Conservation (phyloP, 441 rosid species). For the Daphne laureola region DNA sequence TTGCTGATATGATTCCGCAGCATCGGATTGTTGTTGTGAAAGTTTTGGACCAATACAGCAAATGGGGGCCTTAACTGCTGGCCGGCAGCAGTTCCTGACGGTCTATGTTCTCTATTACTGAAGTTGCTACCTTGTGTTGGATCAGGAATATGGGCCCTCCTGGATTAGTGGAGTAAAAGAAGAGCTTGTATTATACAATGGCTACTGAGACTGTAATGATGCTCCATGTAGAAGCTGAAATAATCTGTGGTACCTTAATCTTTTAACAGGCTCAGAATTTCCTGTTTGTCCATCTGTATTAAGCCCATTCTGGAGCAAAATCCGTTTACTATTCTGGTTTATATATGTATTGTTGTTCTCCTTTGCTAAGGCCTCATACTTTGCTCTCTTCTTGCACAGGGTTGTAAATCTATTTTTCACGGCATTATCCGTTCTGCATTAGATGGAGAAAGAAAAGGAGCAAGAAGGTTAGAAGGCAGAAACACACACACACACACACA, state of each 20-base stretch:
- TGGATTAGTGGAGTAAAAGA: conserved; percentile 18
- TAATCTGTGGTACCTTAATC: conserved; percentile 40
- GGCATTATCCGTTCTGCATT: conserved; percentile 92
- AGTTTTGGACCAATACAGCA: conserved; percentile 51
- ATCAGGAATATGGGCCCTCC: conserved; percentile 64
- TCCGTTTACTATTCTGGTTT: conserved; percentile 67
- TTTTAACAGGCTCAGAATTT: conserved; percentile 45
- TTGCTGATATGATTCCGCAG: conserved; percentile 26
- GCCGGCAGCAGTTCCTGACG: conserved; percentile 27
- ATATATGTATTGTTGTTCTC: conserved; percentile 51
- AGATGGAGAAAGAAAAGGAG: neutral
- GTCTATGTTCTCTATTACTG: conserved; percentile 50
- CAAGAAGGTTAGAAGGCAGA: neutral
- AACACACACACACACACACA: neutral
- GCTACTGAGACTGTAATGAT: neutral
- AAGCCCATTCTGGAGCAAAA: conserved; percentile 35
- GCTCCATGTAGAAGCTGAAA: too few species aligned
- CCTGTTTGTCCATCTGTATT: conserved; percentile 33
- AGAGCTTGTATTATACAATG: neutral
- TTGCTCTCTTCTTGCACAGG: conserved; percentile 93
- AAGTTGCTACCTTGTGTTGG: conserved; percentile 30
- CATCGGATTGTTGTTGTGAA: conserved; percentile 20
- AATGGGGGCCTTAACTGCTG: conserved; percentile 65
- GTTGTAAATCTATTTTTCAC: conserved; percentile 97
- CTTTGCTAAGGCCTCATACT: conserved; percentile 85